phyloP scores from a whole-genome alignment of 2,329 filamentous ascomycete species.

The Trichoderma simmonsii region DNA sequence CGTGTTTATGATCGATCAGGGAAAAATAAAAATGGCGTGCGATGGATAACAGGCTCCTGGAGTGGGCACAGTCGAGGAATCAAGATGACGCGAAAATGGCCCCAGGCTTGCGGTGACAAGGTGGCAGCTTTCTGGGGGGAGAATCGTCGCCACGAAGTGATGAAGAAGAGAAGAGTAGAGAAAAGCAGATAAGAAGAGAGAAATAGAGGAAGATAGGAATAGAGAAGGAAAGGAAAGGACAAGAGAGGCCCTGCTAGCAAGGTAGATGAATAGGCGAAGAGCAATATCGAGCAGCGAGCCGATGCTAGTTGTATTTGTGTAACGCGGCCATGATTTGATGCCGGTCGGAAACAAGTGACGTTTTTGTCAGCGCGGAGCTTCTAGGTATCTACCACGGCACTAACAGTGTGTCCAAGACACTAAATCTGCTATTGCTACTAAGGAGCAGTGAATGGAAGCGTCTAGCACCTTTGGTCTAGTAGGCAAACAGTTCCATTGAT shows the following conservation, averaged over 20 bases:
- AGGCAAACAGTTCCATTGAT: neutral
- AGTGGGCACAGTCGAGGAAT: neutral
- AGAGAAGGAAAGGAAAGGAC: neutral
- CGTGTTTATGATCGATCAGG: neutral
- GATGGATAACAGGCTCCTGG: neutral
- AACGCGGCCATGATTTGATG: neutral
- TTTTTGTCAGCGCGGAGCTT: neutral
- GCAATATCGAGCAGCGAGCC: neutral
- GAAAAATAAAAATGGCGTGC: neutral
- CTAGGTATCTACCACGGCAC: neutral
- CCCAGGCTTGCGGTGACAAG: constrained; percentile 1
- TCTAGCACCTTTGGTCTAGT: neutral
- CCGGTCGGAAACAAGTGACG: neutral
- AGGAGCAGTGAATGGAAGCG: neutral
- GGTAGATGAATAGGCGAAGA: constrained; percentile 5
- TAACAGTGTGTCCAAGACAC: neutral
- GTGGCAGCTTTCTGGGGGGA: neutral
- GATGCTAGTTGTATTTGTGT: neutral
- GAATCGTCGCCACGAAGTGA: neutral
- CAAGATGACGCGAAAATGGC: neutral
- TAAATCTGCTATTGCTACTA: neutral
- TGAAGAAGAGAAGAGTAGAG: neutral
- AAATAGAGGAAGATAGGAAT: neutral
- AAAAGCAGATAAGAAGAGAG: neutral
- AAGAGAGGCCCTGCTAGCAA: neutral